phyloP scores from a whole-genome alignment of 306 rosid species.

The Trifolium subterraneum region DNA sequence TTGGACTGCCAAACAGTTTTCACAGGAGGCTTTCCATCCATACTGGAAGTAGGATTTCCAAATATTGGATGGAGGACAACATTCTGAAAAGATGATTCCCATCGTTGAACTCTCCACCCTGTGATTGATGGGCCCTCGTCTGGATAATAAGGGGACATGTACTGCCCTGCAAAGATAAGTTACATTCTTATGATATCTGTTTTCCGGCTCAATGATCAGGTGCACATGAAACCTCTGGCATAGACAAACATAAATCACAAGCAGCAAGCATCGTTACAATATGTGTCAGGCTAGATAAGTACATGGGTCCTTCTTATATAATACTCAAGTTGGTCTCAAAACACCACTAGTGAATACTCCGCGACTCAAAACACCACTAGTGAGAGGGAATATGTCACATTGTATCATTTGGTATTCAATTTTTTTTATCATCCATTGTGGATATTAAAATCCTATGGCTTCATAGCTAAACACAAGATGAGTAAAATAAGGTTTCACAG shows the following conservation, averaged over 20 bases:
- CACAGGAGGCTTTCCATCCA: conserved; percentile 91
- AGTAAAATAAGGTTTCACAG: not conserved
- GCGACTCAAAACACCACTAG: conserved; percentile 9
- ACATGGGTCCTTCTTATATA: conserved; percentile 9
- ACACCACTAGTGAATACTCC: conserved; percentile 17
- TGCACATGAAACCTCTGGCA: conserved; percentile 25
- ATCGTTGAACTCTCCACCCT: conserved; percentile 98
- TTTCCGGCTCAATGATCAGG: conserved; percentile 17
- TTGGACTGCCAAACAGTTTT: conserved; percentile 95
- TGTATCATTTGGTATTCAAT: conserved; percentile 19
- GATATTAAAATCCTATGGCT: conserved; percentile 32
- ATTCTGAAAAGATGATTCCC: conserved; percentile 94
- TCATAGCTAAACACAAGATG: conserved; percentile 8
- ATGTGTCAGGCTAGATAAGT: not conserved
- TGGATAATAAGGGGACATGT: conserved; percentile 98
- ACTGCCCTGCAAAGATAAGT: conserved; percentile 73
- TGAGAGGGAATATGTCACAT: conserved; percentile 19
- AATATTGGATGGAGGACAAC: conserved; percentile 96
- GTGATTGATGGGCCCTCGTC: conserved; percentile 96
- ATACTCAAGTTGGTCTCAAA: conserved; percentile 29
- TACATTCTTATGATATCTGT: conserved; percentile 19
- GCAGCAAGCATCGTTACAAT: conserved; percentile 10
- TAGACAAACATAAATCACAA: conserved; percentile 5
- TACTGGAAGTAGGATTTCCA: conserved; percentile 88
- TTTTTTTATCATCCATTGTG: not conserved